Evolutionary conservation across 1,139 yeast species (phyloP).

Genomic region (Debaryomycetaceae sp.): DNA sequence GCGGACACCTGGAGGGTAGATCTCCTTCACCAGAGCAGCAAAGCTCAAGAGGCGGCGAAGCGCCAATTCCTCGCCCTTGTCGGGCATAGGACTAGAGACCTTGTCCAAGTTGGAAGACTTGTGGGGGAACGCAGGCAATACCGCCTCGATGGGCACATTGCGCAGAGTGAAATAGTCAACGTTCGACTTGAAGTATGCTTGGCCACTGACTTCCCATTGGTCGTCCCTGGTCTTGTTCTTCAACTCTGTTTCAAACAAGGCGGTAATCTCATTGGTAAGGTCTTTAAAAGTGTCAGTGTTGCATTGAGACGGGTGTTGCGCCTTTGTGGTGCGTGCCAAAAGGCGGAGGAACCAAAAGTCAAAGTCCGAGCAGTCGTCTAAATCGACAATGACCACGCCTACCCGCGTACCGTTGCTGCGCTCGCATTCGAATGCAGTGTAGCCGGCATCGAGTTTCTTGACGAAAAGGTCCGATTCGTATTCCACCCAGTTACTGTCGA

Average conservation of each 20-base stretch:
- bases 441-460: constrained; percentile 2
- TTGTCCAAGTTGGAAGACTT: constrained; percentile 46
- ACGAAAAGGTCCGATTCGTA: constrained; percentile 1
- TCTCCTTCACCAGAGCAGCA: constrained; percentile 17
- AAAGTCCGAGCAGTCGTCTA: constrained; percentile 13
- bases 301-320: constrained; percentile 3
- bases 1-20: constrained; percentile 46
- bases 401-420: constrained; percentile 7
- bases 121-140: constrained; percentile 56
- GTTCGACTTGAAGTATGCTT: constrained; percentile 25
- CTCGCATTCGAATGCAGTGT: constrained; percentile 5
- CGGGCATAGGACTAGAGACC: constrained; percentile 42
- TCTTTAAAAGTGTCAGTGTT: constrained; percentile 1
- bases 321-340: constrained; percentile 11
- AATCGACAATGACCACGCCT: constrained; percentile 20
- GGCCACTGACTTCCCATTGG: constrained; percentile 39
- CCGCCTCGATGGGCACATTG: constrained; percentile 39
- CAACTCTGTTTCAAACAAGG: constrained; percentile 28
- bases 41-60: constrained; percentile 21
- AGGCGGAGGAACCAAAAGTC: constrained; percentile 26
- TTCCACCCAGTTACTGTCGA: constrained; percentile 1
- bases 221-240: constrained; percentile 39
- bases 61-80: constrained; percentile 33
- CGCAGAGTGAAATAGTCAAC: constrained; percentile 40
- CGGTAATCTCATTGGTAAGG: constrained; percentile 12